phyloP scores from a whole-genome alignment of 768 basidiomycete genomes.

The Chlorophyllum brunneum region DNA sequence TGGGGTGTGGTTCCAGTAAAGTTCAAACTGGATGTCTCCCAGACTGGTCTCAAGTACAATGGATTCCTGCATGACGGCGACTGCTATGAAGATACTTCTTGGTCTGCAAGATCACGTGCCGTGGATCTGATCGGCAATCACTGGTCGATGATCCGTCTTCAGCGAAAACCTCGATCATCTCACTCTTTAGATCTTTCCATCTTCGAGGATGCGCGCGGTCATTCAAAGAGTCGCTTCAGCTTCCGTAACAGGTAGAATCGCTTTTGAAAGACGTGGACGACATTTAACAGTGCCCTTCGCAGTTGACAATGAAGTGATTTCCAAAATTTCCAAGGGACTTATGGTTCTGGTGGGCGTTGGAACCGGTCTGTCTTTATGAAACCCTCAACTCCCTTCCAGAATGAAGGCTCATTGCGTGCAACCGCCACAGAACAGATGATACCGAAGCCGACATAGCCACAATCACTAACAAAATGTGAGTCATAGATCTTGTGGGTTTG shows the following conservation, averaged over 20 bases:
- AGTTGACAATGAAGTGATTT: slow-evolving; percentile 82
- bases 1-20: slow-evolving; percentile 93
- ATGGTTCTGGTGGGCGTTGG: slow-evolving; percentile 92
- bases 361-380: slow-evolving; percentile 46
- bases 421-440: slow-evolving; percentile 60
- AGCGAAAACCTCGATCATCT: no score
- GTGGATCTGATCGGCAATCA: no score
- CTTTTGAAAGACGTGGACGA: background rate
- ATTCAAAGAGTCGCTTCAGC: slow-evolving; percentile 82
- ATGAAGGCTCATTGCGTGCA: slow-evolving; percentile 13
- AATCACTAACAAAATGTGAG: slow-evolving; percentile 82
- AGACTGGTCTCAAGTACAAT: slow-evolving; percentile 79
- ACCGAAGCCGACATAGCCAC: slow-evolving; percentile 65
- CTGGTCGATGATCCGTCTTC: background rate
- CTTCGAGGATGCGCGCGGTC: slow-evolving; percentile 64
- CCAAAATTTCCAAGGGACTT: slow-evolving; percentile 78
- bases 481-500: slow-evolving; percentile 2
- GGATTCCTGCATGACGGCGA: slow-evolving; percentile 31
- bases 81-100: background rate
- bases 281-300: slow-evolving; percentile 5
- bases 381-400: background rate
- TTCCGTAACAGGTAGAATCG: slow-evolving; percentile 68
- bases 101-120: background rate
- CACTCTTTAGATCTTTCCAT: no score
- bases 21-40: slow-evolving; percentile 85